Percentiles rank a stretch among this genome's conserved stretches.
Evolutionary conservation across 805 yeast species (phyloP).

Genomic region (Wickerhamomyces mucosus): DNA sequence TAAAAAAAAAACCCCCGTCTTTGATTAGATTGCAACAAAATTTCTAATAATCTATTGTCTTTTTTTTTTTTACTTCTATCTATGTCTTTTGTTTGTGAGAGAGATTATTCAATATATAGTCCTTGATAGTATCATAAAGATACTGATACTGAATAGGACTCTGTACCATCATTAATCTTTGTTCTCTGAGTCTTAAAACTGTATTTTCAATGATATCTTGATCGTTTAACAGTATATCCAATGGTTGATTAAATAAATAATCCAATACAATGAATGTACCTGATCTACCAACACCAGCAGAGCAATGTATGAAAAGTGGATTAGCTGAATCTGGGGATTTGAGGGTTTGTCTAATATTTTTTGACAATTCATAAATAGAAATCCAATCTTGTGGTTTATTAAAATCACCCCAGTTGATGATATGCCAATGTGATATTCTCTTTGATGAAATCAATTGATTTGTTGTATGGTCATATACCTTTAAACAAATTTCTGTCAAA

Average conservation of each 20-base stretch:
- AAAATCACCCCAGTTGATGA: constrained; percentile 79
- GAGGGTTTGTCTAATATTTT: no score
- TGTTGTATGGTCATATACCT: constrained; percentile 38
- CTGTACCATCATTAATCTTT: constrained; percentile 41
- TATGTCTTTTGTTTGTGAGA: no score
- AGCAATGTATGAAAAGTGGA: constrained; percentile 76
- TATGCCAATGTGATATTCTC: background rate
- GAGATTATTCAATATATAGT: no score
- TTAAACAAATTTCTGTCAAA: constrained; percentile 34
- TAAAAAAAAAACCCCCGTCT: no score
- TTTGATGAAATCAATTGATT: constrained; percentile 46
- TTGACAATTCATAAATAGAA: constrained; percentile 23
- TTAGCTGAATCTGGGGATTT: constrained; percentile 16
- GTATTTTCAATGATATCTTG: constrained; percentile 30
- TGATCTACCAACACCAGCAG: constrained; percentile 96
- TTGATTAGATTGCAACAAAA: no score
- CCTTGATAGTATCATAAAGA: no score
- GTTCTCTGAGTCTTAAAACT: constrained; percentile 32
- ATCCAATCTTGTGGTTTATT: constrained; percentile 41
- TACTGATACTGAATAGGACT: constrained; percentile 38
- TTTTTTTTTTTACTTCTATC: no score
- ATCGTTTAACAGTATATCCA: background rate
- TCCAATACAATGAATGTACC: constrained; percentile 79
- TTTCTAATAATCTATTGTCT: no score
- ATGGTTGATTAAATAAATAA: constrained; percentile 23